These are phyloP conservation scores for Alternaria brassicae DNA, from an alignment of 2,329 filamentous ascomycete genomes.

Conservation along the genomic window DNA sequence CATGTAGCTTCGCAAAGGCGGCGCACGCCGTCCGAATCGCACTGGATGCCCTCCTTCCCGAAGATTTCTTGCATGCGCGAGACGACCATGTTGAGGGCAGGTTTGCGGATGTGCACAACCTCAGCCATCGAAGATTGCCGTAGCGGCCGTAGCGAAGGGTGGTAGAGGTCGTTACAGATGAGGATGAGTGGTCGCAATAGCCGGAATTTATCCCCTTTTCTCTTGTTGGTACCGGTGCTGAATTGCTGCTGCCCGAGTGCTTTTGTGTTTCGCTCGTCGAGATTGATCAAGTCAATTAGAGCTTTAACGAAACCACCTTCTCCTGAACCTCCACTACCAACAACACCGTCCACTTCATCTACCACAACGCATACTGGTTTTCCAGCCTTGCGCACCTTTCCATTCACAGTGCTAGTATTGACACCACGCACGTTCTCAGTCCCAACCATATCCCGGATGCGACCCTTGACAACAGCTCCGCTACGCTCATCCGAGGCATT, in stretches of 20 bases:
- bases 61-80: slow-evolving; percentile 83
- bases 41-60: slow-evolving; percentile 84
- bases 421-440: slow-evolving; percentile 89
- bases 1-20: slow-evolving; percentile 83
- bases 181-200: slow-evolving; percentile 87
- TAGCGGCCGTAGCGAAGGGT: slow-evolving; percentile 83
- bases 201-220: slow-evolving; percentile 84
- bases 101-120: slow-evolving; percentile 89
- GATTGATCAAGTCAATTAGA: slow-evolving; percentile 83
- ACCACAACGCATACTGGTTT: slow-evolving; percentile 92
- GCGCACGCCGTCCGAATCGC: slow-evolving; percentile 87
- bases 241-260: slow-evolving; percentile 45
- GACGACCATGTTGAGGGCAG: slow-evolving; percentile 84
- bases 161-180: slow-evolving; percentile 97
- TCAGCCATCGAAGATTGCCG: slow-evolving; percentile 87
- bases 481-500: slow-evolving; percentile 97
- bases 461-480: slow-evolving; percentile 84
- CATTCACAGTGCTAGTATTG: slow-evolving; percentile 61
- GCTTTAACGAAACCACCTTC: slow-evolving; percentile 97
- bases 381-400: slow-evolving; percentile 72
- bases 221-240: slow-evolving; percentile 59
- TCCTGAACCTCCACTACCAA: slow-evolving; percentile 70
- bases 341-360: slow-evolving; percentile 95
- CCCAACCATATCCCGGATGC: slow-evolving; percentile 88
- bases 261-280: slow-evolving; percentile 81